Conservation (phyloP, 495 filamentous ascomycete genomes). For the Parmelia sp. region DNA sequence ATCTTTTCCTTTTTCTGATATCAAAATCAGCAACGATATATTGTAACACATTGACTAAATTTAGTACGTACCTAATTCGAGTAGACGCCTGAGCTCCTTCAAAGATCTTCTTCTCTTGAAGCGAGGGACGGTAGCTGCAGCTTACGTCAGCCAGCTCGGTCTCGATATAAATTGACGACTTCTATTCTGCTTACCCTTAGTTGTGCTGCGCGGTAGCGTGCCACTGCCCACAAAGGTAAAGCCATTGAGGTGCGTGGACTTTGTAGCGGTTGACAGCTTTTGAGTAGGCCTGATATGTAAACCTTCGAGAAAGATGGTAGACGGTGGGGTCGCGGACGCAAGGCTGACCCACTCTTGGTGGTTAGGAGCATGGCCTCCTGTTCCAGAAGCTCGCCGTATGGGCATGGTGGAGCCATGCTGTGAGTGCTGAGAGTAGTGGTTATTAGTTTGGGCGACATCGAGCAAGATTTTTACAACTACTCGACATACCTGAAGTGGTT, state of each 20-base stretch:
- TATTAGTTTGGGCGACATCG: not conserved
- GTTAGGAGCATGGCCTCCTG: conserved; percentile 6
- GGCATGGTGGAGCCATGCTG: conserved; percentile 15
- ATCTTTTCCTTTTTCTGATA: conserved; percentile 26
- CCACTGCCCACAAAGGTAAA: conserved; percentile 37
- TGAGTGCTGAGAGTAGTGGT: conserved; percentile 5
- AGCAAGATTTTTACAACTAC: not conserved
- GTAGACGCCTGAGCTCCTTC: conserved; percentile 37
- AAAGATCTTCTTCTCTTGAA: conserved; percentile 39
- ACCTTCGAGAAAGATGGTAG: conserved; percentile 29
- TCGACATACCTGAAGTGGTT: conserved; percentile 15
- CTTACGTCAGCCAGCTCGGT: conserved; percentile 5
- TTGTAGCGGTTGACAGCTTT: conserved; percentile 34
- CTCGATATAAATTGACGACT: not conserved
- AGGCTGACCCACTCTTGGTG: conserved; percentile 24
- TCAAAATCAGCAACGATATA: conserved; percentile 9
- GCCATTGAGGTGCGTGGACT: conserved; percentile 35
- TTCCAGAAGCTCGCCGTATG: conserved; percentile 12
- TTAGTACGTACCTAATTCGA: conserved; percentile 20
- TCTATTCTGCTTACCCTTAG: conserved; percentile 24
- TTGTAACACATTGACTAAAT: not conserved
- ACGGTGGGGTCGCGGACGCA: conserved; percentile 27
- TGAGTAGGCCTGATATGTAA: conserved; percentile 36
- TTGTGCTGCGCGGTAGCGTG: conserved; percentile 23
- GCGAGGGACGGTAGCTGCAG: conserved; percentile 31